Conservation (phyloP, 495 filamentous ascomycete genomes). For the Saxophila tyrrhenica region DNA sequence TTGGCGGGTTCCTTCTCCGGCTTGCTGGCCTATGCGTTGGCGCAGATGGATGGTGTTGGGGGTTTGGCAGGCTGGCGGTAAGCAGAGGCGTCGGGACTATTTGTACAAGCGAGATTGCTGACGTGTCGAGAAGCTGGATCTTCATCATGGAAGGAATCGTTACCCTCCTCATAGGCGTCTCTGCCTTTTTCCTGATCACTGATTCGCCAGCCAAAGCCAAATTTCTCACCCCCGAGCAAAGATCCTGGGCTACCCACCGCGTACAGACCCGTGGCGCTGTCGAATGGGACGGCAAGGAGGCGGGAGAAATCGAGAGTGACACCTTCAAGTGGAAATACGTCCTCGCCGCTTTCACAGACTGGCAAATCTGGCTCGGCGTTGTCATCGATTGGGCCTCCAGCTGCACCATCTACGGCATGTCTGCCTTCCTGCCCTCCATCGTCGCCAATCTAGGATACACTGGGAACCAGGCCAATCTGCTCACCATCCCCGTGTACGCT, state of each 20-base stretch:
- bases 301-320: neutral
- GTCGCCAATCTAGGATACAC: slow-evolving; percentile 35
- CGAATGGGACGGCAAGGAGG: neutral
- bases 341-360: slow-evolving; percentile 52
- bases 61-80: slow-evolving; percentile 40
- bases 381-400: slow-evolving; percentile 43
- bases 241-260: slow-evolving; percentile 3
- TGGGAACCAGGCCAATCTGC: slow-evolving; percentile 52
- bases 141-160: slow-evolving; percentile 40
- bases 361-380: slow-evolving; percentile 60
- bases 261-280: neutral
- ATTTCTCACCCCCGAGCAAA: slow-evolving; percentile 36
- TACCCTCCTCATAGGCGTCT: slow-evolving; percentile 45
- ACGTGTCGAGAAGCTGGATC: slow-evolving; percentile 64
- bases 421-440: neutral
- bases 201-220: slow-evolving; percentile 56
- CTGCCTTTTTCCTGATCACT: slow-evolving; percentile 48
- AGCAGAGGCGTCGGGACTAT: neutral
- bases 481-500: slow-evolving; percentile 59
- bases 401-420: slow-evolving; percentile 7
- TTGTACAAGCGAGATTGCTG: neutral
- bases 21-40: slow-evolving; percentile 55
- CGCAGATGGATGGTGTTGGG: slow-evolving; percentile 55
- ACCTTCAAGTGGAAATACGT: slow-evolving; percentile 28
- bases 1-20: slow-evolving; percentile 60